Conservation (phyloP, 306 rosid species). For the Amphicarpaea edgeworthii region DNA sequence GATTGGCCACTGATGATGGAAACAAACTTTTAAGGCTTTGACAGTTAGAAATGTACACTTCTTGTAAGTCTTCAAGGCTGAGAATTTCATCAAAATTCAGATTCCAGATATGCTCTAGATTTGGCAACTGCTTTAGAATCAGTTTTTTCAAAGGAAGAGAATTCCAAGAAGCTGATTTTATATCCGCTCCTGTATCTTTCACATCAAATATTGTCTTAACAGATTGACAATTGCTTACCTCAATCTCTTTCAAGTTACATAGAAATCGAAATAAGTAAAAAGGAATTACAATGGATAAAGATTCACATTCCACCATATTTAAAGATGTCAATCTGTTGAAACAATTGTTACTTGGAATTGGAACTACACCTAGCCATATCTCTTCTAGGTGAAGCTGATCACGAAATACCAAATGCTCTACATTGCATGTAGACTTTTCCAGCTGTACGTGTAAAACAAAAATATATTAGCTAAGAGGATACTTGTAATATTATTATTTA, state of each 20-base stretch:
- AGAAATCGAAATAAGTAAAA: not conserved
- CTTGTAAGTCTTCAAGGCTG: constrained; percentile 13
- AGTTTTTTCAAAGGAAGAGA: constrained; percentile 34
- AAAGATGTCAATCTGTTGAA: constrained; percentile 26
- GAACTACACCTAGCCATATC: constrained; percentile 20
- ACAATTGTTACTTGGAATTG: not conserved
- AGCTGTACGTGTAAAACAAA: not conserved
- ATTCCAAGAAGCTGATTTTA: no score
- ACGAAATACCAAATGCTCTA: not conserved
- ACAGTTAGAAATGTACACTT: constrained; percentile 25
- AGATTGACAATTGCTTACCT: constrained; percentile 8
- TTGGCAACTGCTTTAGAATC: constrained; percentile 41
- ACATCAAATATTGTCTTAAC: constrained; percentile 31
- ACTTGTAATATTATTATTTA: not conserved
- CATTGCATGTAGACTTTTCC: not conserved
- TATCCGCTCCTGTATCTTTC: not conserved
- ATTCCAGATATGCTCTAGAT: constrained; percentile 47
- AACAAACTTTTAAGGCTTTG: constrained; percentile 31
- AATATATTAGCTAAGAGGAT: not conserved
- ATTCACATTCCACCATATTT: not conserved
- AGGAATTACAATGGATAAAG: constrained; percentile 11
- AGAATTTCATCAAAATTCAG: constrained; percentile 26
- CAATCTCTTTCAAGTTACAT: constrained; percentile 7
- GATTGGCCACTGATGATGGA: constrained; percentile 35
- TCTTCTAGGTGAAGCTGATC: not conserved